These are phyloP conservation scores for Metschnikowia noctiluminum DNA, from an alignment of 805 yeast species.

Conservation along the genomic window DNA sequence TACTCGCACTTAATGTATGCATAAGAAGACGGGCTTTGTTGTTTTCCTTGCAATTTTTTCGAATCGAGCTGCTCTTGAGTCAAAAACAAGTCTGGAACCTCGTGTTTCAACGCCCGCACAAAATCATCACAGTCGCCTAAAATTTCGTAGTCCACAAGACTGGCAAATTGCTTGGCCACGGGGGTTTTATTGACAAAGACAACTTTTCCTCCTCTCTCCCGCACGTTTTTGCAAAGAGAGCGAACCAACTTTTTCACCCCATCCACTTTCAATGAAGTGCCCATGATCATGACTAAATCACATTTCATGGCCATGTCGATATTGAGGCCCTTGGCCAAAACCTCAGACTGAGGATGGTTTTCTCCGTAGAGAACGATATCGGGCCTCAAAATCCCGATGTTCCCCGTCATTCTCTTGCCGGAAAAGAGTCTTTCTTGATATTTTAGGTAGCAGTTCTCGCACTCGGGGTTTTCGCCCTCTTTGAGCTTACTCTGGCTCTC, in stretches of 20 bases:
- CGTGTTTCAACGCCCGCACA: constrained; percentile 51
- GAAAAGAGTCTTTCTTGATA: constrained; percentile 52
- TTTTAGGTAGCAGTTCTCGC: constrained; percentile 61
- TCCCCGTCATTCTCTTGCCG: constrained; percentile 74
- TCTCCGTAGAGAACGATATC: constrained; percentile 92
- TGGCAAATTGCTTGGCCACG: constrained; percentile 63
- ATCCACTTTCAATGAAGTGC: constrained; percentile 87
- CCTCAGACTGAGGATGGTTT: constrained; percentile 83
- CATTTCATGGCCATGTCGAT: constrained; percentile 67
- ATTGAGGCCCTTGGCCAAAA: constrained; percentile 65
- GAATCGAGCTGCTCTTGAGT: constrained; percentile 50
- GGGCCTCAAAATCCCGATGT: constrained; percentile 78
- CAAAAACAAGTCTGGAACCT: constrained; percentile 61
- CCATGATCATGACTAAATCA: constrained; percentile 81
- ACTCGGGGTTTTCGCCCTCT: constrained; percentile 71
- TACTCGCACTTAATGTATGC: constrained; percentile 11
- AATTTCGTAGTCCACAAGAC: constrained; percentile 74
- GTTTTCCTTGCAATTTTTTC: constrained; percentile 31
- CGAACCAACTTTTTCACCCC: constrained; percentile 82
- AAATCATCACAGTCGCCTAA: constrained; percentile 80
- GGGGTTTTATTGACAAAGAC: constrained; percentile 71
- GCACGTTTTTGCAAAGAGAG: constrained; percentile 64
- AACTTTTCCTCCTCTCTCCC: constrained; percentile 75
- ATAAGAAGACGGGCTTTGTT: background rate
- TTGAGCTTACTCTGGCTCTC: constrained; percentile 45